These are phyloP conservation scores for Boletus fagicola DNA, from an alignment of 768 basidiomycete genomes.

Conservation along the genomic window DNA sequence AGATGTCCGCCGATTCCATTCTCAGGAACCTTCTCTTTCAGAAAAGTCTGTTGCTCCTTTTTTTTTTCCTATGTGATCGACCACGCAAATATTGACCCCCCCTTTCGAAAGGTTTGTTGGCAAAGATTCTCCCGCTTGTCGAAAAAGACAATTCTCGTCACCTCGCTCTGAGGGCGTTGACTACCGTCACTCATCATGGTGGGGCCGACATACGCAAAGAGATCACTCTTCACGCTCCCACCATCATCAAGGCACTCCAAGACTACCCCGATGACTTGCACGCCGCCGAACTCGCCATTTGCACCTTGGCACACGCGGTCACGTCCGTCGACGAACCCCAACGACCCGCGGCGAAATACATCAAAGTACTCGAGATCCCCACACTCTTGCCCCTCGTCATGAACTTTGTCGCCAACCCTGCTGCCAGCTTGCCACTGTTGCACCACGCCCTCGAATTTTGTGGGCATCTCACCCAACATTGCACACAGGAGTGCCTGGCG, in stretches of 20 bases:
- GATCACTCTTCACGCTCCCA: slow-evolving; percentile 45
- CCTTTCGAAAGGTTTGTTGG: slow-evolving; percentile 45
- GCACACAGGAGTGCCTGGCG: slow-evolving; percentile 42
- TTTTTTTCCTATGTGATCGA: neutral
- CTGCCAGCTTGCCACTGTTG: slow-evolving; percentile 41
- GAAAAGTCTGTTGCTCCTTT: slow-evolving; percentile 40
- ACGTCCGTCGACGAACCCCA: slow-evolving; percentile 42
- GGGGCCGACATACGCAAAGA: slow-evolving; percentile 47
- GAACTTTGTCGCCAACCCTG: slow-evolving; percentile 44
- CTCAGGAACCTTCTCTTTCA: slow-evolving; percentile 58
- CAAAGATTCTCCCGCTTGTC: slow-evolving; percentile 56
- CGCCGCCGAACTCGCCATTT: slow-evolving; percentile 49
- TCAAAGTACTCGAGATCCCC: slow-evolving; percentile 43
- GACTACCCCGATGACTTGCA: slow-evolving; percentile 50
- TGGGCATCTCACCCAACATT: slow-evolving; percentile 43
- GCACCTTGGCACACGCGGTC: slow-evolving; percentile 52
- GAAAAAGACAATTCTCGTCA: slow-evolving; percentile 47
- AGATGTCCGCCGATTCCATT: slow-evolving; percentile 60
- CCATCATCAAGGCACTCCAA: slow-evolving; percentile 46
- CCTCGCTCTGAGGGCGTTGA: slow-evolving; percentile 54
- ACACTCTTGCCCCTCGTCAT: slow-evolving; percentile 44
- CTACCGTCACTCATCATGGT: slow-evolving; percentile 62
- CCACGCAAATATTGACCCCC: neutral
- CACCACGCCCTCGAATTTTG: slow-evolving; percentile 54
- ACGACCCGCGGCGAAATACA: slow-evolving; percentile 35